phyloP scores from a whole-genome alignment of 805 yeast species.

The Saccharomyces paradoxus region DNA sequence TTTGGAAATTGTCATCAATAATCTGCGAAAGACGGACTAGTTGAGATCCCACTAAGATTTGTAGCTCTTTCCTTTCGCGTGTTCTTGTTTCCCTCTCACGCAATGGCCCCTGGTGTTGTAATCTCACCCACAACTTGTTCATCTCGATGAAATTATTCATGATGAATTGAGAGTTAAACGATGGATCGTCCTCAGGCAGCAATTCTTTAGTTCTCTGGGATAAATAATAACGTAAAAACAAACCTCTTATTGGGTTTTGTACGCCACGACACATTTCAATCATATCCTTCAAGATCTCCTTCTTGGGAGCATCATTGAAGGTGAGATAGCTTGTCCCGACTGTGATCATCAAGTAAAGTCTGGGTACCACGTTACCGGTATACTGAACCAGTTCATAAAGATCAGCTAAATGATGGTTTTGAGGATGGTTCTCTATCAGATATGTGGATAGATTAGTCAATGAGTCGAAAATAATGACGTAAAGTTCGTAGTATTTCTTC shows the following conservation, averaged over 20 bases:
- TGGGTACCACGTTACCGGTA: conserved; percentile 86
- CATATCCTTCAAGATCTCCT: conserved; percentile 89
- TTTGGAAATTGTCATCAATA: conserved; percentile 56
- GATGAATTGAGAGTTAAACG: conserved; percentile 53
- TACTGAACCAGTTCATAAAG: conserved; percentile 91
- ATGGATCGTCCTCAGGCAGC: conserved; percentile 23
- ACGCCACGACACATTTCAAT: conserved; percentile 97
- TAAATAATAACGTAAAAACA: conserved; percentile 81
- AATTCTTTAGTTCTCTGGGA: conserved; percentile 65
- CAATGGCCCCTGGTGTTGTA: conserved; percentile 92
- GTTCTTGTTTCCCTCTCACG: conserved; percentile 67
- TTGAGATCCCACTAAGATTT: conserved; percentile 87
- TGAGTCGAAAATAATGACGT: conserved; percentile 76
- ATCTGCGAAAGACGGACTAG: conserved; percentile 82
- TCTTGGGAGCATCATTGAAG: conserved; percentile 65
- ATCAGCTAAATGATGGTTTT: conserved; percentile 69
- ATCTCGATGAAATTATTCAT: conserved; percentile 87
- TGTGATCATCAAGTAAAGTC: conserved; percentile 88
- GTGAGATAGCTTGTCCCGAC: conserved; percentile 87
- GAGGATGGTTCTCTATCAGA: conserved; percentile 58
- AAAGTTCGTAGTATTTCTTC: conserved; percentile 87
- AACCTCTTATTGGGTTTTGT: conserved; percentile 88
- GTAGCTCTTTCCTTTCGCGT: conserved; percentile 78
- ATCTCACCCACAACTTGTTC: conserved; percentile 96
- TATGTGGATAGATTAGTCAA: conserved; percentile 58